Base-by-base conservation (phyloP, 495 filamentous ascomycete genomes). In the Aspergillus indologenus region DNA sequence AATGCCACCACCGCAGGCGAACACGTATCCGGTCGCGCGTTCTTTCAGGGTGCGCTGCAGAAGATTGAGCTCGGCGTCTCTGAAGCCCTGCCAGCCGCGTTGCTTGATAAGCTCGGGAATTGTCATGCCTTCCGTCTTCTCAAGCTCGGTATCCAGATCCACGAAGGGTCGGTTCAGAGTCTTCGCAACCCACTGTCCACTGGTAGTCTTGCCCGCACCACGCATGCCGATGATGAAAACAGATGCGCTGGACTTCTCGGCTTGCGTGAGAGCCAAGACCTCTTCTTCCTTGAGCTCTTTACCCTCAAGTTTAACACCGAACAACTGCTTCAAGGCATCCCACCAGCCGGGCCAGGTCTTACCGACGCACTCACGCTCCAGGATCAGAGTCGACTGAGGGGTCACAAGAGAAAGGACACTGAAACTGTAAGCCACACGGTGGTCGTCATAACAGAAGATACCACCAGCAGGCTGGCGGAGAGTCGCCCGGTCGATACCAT, bases 271-370 rank as follows among this genome's bases (percentile, higher is more conserved):
- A 53, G 57, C 64, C 40, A 63, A 63, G 12, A 56, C 57, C 46
- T 65, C 75, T 46, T 65, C 77, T 65, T 69, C 76, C 52, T 78
- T 77, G 42, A 86, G 76, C 45, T 94, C 90, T 42, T 81, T 79
- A 29, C 94, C 94, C 44, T 86, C 82, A 20, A 98, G 73, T 22
- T 83, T 72, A 24, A 88, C 89, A 15, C 83, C 79, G 75, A 96
- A 99, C 3, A 83, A 78, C 56, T 88, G 83, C 31, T 86, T 83
- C 54, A 96, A 68, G 44, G 85, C 83, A 71, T 99, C 95, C 94
- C 94, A 99, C 91, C 94, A 99, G 14, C 92, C 94, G 0, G 94
- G 94, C 94, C 95, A 99, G n/a, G 94, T 99, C 81, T 99, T 99
- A 45, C 87, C 92, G 20, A 90, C 89, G 68, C 94, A 99, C 68